A percentile compares a stretch with the other conserved stretches of the same genome.
Evolutionary conservation across 208 protist genomes (phyloP).

Genomic region (Crithidia thermophila): DNA sequence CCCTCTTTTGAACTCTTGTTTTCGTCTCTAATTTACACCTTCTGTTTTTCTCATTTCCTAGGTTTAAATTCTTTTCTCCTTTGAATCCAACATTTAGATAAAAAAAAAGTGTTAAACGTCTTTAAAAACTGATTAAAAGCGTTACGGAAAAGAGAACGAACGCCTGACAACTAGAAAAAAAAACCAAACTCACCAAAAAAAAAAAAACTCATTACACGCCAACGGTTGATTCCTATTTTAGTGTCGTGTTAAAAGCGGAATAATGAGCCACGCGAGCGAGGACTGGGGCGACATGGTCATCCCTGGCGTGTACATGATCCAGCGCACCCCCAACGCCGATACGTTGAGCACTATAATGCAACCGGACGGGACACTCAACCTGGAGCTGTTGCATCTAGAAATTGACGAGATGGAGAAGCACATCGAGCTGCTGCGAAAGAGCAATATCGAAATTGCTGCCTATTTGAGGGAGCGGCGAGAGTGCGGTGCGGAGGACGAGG

Average conservation of each 20-base stretch:
- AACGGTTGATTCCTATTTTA: no score
- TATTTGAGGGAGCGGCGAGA: conserved; percentile 22
- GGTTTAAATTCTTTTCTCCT: no score
- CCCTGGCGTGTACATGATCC: conserved; percentile 86
- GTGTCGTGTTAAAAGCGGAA: background rate
- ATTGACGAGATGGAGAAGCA: conserved; percentile 54
- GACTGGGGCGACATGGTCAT: conserved; percentile 81
- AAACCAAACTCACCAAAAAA: no score
- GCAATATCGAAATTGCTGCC: conserved; percentile 62
- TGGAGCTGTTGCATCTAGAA: conserved; percentile 64
- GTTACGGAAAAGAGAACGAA: no score
- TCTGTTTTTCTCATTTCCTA: no score
- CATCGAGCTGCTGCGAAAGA: conserved; percentile 62
- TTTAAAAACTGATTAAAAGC: no score
- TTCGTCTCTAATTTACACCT: no score
- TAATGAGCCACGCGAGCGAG: conserved; percentile 20
- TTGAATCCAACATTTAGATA: no score
- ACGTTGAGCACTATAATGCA: conserved; percentile 6
- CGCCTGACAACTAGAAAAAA: no score
- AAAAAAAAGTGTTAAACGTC: no score
- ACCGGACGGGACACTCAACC: conserved; percentile 37
- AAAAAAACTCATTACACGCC: no score
- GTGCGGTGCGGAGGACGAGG: conserved; percentile 13
- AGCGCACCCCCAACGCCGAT: conserved; percentile 14
- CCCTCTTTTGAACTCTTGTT: no score